A percentile compares a stretch with the other conserved stretches of the same genome.
Evolutionary conservation across 192 early-diverging fungal genomes (phyloP).

Genomic region (Ambispora gerdemannii): DNA sequence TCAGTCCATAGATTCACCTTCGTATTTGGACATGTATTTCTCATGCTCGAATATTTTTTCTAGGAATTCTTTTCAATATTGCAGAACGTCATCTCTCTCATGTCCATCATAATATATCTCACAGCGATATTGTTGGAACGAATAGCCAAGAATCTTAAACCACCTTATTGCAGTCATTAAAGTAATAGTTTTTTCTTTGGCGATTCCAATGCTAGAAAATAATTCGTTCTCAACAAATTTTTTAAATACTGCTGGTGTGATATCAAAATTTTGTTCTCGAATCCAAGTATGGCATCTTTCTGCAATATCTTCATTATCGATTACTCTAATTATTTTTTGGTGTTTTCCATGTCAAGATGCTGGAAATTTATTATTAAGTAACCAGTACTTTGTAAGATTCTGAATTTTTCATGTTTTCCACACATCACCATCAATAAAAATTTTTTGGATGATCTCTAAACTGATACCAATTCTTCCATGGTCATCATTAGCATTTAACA

Average conservation of each 20-base stretch:
- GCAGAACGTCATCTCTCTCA: not conserved
- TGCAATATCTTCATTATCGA: too few relatives aligned
- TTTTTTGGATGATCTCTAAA: too few relatives aligned
- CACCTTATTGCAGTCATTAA: too few relatives aligned
- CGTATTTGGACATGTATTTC: not conserved
- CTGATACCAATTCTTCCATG: not conserved
- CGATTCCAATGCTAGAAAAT: not conserved
- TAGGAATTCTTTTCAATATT: conserved; percentile 8
- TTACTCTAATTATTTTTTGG: too few relatives aligned
- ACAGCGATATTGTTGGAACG: not conserved
- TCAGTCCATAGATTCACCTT: conserved; percentile 5
- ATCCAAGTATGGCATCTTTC: too few relatives aligned
- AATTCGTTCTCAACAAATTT: not conserved
- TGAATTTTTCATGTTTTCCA: not conserved
- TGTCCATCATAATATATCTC: conserved; percentile 3
- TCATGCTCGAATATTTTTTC: not conserved
- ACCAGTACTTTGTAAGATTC: not conserved
- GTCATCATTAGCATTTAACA: not conserved
- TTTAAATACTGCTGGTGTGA: too few relatives aligned
- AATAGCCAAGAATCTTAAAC: too few relatives aligned
- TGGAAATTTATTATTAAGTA: not conserved
- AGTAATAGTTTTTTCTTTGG: too few relatives aligned
- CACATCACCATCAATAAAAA: not conserved
- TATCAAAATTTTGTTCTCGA: not conserved
- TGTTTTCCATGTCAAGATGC: too few relatives aligned